Evolutionary conservation across 108 stramenopile genomes (phyloP).

Genomic region (Nitzschia inconspicua): DNA sequence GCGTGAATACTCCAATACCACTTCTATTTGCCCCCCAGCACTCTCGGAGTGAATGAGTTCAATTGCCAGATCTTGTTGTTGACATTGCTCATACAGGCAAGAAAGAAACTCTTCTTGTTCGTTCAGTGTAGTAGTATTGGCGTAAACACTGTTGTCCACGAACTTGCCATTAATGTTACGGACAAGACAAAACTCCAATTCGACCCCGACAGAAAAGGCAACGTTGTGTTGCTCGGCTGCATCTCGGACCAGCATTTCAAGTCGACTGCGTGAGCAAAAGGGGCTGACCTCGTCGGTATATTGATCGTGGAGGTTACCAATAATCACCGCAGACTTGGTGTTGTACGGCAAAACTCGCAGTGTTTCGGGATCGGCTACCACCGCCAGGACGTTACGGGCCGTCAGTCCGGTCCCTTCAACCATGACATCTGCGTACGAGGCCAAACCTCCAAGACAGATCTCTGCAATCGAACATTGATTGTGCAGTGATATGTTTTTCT

Average conservation of each 20-base stretch:
- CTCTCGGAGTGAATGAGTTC: slow-evolving; percentile 73
- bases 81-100: slow-evolving; percentile 57
- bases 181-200: slow-evolving; percentile 67
- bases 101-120: slow-evolving; percentile 70
- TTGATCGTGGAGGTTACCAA: slow-evolving; percentile 61
- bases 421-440: slow-evolving; percentile 47
- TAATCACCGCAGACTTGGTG: slow-evolving; percentile 62
- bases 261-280: slow-evolving; percentile 66
- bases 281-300: slow-evolving; percentile 39
- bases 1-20: slow-evolving; percentile 57
- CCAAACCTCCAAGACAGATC: slow-evolving; percentile 63
- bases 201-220: slow-evolving; percentile 67
- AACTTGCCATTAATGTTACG: slow-evolving; percentile 30
- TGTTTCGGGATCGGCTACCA: slow-evolving; percentile 59
- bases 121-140: slow-evolving; percentile 57
- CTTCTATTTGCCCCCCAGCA: slow-evolving; percentile 77
- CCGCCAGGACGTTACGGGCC: slow-evolving; percentile 44
- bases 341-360: slow-evolving; percentile 72
- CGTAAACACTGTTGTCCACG: slow-evolving; percentile 63
- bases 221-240: slow-evolving; percentile 41
- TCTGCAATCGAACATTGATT: slow-evolving; percentile 56
- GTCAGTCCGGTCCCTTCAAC: slow-evolving; percentile 47
- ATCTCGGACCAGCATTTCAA: slow-evolving; percentile 43
- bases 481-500: slow-evolving; percentile 11
- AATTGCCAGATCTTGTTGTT: slow-evolving; percentile 61